phyloP scores from a whole-genome alignment of 257 asterid genomes.

The Ballota nigra region DNA sequence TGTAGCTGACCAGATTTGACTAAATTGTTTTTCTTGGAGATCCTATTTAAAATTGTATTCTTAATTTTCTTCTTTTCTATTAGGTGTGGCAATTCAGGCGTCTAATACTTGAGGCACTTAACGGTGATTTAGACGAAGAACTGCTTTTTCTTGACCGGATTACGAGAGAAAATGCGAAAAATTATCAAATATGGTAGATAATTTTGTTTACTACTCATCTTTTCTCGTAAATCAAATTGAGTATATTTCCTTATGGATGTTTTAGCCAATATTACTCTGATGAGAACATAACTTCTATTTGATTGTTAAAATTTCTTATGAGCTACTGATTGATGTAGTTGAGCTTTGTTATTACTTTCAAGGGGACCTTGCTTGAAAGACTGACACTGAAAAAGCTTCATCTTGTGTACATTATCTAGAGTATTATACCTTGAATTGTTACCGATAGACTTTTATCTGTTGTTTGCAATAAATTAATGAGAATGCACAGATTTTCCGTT shows the following conservation, averaged over 20 bases:
- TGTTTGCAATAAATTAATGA: not conserved
- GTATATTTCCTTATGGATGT: slow-evolving; percentile 5
- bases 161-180: slow-evolving; percentile 65
- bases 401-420: not conserved
- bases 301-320: not conserved
- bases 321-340: not conserved
- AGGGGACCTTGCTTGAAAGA: not conserved
- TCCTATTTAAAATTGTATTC: not conserved
- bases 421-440: not conserved
- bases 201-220: slow-evolving; percentile 2
- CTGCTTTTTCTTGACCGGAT: slow-evolving; percentile 58
- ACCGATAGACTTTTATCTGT: not conserved
- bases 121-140: slow-evolving; percentile 60
- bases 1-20: slow-evolving; percentile 2
- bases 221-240: not conserved
- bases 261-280: slow-evolving; percentile 1
- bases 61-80: slow-evolving; percentile 19
- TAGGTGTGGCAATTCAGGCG: slow-evolving; percentile 99
- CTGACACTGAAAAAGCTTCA: not conserved
- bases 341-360: not conserved
- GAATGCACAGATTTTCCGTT: not conserved
- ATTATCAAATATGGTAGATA: slow-evolving; percentile 85
- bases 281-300: not conserved
- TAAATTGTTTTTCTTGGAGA: slow-evolving; percentile 12
- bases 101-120: slow-evolving; percentile 67